Conservation (phyloP, 2,329 filamentous ascomycete genomes). For the Zasmidium citrigriseum region DNA sequence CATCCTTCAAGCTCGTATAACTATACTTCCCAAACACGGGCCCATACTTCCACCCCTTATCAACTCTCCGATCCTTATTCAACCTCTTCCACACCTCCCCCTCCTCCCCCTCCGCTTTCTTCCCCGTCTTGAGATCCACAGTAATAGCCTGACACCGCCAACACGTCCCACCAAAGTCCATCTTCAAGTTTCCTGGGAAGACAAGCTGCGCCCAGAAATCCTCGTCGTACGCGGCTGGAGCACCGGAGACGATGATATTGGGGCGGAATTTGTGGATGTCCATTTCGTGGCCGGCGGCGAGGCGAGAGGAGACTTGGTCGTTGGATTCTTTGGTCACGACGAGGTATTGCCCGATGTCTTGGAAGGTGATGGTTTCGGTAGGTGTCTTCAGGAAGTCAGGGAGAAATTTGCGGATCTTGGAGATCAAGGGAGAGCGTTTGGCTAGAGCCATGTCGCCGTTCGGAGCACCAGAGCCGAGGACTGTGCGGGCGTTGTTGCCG, state of each 20-base stretch:
- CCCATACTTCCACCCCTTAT: constrained; percentile 43
- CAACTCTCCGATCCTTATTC: constrained; percentile 44
- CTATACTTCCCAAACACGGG: constrained; percentile 49
- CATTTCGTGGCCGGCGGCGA: not conserved
- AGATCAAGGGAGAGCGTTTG: not conserved
- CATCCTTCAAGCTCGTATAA: constrained; percentile 25
- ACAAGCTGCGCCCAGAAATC: constrained; percentile 42
- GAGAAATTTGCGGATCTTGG: not conserved
- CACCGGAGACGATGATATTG: constrained; percentile 48
- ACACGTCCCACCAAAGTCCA: constrained; percentile 44
- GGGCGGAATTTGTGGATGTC: constrained; percentile 45
- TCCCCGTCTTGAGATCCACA: constrained; percentile 46
- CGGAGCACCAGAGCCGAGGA: constrained; percentile 7
- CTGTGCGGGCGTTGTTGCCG: constrained; percentile 3
- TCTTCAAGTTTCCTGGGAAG: constrained; percentile 18
- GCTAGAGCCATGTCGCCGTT: constrained; percentile 2
- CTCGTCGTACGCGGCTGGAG: constrained; percentile 44
- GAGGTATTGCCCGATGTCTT: constrained; percentile 12
- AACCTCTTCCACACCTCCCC: constrained; percentile 45
- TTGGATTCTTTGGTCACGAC: constrained; percentile 13
- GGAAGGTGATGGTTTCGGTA: constrained; percentile 9
- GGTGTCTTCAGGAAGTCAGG: constrained; percentile 2
- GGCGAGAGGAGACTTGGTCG: constrained; percentile 6
- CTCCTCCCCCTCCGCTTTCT: constrained; percentile 36
- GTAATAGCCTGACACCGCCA: constrained; percentile 46